These are phyloP conservation scores for Lophiostoma macrostomum DNA, from an alignment of 495 filamentous ascomycete species.

Conservation along the genomic window DNA sequence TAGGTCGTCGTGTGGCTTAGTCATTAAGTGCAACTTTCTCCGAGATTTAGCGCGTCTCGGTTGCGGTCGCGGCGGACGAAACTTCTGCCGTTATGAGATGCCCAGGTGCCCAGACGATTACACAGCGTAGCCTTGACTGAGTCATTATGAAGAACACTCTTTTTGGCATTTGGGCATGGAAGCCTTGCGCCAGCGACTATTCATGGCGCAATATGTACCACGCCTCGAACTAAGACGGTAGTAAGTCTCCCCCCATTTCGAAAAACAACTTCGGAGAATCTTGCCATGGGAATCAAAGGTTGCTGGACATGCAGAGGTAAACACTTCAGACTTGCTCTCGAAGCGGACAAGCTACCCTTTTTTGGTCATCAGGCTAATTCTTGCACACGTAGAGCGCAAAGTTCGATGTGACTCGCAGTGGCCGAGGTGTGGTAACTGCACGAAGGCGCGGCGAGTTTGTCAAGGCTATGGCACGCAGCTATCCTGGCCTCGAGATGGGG, in stretches of 20 bases:
- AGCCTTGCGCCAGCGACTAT: conserved; percentile 7
- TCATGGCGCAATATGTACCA: conserved; percentile 7
- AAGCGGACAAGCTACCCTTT: conserved; percentile 1
- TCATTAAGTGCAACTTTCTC: conserved; percentile 25
- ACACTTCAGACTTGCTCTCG: neutral
- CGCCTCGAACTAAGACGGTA: conserved; percentile 6
- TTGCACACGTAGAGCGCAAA: conserved; percentile 33
- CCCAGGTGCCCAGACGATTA: neutral
- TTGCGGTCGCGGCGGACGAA: conserved; percentile 11
- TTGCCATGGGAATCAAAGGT: conserved; percentile 24
- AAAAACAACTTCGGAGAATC: conserved; percentile 11
- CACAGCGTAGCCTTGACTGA: conserved; percentile 4
- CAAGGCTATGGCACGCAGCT: conserved; percentile 33
- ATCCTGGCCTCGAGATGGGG: conserved; percentile 33
- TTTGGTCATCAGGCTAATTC: conserved; percentile 1
- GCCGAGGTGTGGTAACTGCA: conserved; percentile 27
- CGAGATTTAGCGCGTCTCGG: conserved; percentile 14
- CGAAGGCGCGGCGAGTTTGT: conserved; percentile 25
- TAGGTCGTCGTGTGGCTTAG: conserved; percentile 1
- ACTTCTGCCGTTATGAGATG: neutral
- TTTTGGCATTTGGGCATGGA: neutral
- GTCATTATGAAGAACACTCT: conserved; percentile 4
- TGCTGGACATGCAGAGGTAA: conserved; percentile 37
- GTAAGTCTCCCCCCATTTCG: conserved; percentile 7
- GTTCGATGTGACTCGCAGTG: conserved; percentile 29